These are phyloP conservation scores for Alternaria brassicae DNA, from an alignment of 2,329 filamentous ascomycete genomes.

Conservation along the genomic window DNA sequence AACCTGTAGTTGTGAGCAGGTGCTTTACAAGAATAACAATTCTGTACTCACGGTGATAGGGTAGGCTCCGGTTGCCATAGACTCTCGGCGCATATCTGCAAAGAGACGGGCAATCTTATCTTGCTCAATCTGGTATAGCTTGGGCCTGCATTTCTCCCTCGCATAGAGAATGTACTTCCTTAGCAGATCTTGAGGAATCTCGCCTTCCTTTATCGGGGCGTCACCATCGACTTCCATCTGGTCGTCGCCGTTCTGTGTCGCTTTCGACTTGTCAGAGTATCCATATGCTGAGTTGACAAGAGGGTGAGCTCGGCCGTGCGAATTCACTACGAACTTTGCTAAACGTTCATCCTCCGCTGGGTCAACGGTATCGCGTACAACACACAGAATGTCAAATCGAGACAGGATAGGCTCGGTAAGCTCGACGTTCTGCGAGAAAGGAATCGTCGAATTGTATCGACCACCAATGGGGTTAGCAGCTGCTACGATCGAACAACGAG, in stretches of 20 bases:
- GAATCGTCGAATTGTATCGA: conserved; percentile 94
- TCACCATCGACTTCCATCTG: conserved; percentile 60
- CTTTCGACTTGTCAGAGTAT: conserved; percentile 34
- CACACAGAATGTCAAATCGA: conserved; percentile 96
- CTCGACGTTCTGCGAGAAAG: conserved; percentile 95
- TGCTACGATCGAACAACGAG: conserved; percentile 93
- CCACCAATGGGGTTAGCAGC: conserved; percentile 96
- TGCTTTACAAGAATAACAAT: not conserved
- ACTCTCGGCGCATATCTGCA: conserved; percentile 94
- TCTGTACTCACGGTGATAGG: conserved; percentile 83
- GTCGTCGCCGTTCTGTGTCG: conserved; percentile 48
- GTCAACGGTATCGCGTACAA: conserved; percentile 94
- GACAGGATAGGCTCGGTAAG: conserved; percentile 96
- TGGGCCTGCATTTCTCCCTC: conserved; percentile 85
- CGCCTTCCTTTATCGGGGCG: conserved; percentile 64
- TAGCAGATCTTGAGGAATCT: conserved; percentile 88
- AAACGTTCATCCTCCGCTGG: conserved; percentile 90
- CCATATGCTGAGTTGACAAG: conserved; percentile 51
- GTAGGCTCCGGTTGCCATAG: conserved; percentile 91
- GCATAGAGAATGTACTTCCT: conserved; percentile 98
- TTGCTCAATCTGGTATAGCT: conserved; percentile 96
- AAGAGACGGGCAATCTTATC: conserved; percentile 95
- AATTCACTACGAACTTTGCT: conserved; percentile 92
- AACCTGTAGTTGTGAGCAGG: conserved; percentile 65
- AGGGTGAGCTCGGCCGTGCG: conserved; percentile 89